Percentiles rank a stretch among this genome's conserved stretches.
phyloP scores from a whole-genome alignment of 148 eudicot species.

The Camellia japonica region DNA sequence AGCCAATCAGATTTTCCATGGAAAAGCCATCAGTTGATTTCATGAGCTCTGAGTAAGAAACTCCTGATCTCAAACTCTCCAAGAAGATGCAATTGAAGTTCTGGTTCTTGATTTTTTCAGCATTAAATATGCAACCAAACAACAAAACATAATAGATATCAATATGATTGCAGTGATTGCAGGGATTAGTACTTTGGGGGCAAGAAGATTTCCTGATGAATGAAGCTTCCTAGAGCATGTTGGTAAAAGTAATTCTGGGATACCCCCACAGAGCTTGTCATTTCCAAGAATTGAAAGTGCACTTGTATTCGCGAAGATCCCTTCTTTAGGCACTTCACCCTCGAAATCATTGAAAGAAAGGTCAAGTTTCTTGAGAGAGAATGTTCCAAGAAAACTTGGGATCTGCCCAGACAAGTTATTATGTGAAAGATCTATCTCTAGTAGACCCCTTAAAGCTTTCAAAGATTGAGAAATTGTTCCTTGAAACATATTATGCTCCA shows the following conservation, averaged over 20 bases:
- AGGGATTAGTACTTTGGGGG: background rate
- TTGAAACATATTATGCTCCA: background rate
- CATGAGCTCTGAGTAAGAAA: constrained; percentile 23
- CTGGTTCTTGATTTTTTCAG: background rate
- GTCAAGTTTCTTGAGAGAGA: background rate
- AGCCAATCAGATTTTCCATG: constrained; percentile 20
- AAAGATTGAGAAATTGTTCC: background rate
- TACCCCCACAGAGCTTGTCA: constrained; percentile 36
- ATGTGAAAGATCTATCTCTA: background rate
- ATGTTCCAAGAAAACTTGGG: background rate
- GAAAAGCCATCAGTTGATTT: constrained; percentile 28
- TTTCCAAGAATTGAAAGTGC: constrained; percentile 32
- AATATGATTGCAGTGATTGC: background rate
- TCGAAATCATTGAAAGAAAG: constrained; percentile 3
- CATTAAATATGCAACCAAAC: background rate
- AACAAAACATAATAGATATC: background rate
- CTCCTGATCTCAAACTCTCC: background rate
- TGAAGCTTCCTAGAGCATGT: constrained; percentile 16
- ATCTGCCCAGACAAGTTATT: background rate
- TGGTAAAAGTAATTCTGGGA: constrained; percentile 27
- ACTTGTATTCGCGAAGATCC: constrained; percentile 31
- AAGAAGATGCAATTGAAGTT: background rate
- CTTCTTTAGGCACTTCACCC: constrained; percentile 33
- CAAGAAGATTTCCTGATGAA: background rate
- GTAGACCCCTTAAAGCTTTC: background rate